phyloP scores from a whole-genome alignment of 495 filamentous ascomycete genomes.

The Darksidea phi region DNA sequence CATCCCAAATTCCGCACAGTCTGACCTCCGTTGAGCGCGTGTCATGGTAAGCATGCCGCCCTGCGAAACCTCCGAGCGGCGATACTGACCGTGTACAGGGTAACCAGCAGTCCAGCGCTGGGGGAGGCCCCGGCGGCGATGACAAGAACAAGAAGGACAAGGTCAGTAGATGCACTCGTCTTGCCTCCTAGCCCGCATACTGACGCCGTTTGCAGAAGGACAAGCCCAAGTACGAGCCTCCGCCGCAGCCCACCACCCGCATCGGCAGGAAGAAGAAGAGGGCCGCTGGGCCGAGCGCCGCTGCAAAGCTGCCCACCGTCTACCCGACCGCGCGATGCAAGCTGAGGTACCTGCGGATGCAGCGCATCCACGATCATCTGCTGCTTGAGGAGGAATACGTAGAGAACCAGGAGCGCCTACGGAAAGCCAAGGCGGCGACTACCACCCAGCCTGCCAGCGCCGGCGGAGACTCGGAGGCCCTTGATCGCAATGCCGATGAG shows the following conservation, averaged over 20 bases:
- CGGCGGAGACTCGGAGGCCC: conserved; percentile 58
- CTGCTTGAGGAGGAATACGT: conserved; percentile 98
- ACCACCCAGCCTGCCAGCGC: conserved; percentile 53
- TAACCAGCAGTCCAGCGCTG: conserved; percentile 86
- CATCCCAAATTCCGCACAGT: not conserved
- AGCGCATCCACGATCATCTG: conserved; percentile 95
- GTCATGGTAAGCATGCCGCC: conserved; percentile 31
- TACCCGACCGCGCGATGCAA: conserved; percentile 97
- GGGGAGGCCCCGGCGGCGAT: conserved; percentile 67
- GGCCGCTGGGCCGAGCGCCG: conserved; percentile 84
- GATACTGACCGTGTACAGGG: conserved; percentile 52
- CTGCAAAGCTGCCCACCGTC: conserved; percentile 89
- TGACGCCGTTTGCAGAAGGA: conserved; percentile 68
- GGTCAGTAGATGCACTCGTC: conserved; percentile 52
- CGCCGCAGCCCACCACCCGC: conserved; percentile 92
- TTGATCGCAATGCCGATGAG: conserved; percentile 90
- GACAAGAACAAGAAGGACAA: conserved; percentile 89
- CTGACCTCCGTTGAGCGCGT: not conserved
- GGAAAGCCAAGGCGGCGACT: conserved; percentile 80
- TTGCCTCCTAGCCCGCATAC: conserved; percentile 18
- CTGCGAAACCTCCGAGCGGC: conserved; percentile 18
- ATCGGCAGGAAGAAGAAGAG: conserved; percentile 98
- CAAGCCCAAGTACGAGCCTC: conserved; percentile 98
- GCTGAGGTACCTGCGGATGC: conserved; percentile 94
- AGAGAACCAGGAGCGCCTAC: conserved; percentile 93